Conservation (phyloP, 345 rosid species). For the Punica granatum region DNA sequence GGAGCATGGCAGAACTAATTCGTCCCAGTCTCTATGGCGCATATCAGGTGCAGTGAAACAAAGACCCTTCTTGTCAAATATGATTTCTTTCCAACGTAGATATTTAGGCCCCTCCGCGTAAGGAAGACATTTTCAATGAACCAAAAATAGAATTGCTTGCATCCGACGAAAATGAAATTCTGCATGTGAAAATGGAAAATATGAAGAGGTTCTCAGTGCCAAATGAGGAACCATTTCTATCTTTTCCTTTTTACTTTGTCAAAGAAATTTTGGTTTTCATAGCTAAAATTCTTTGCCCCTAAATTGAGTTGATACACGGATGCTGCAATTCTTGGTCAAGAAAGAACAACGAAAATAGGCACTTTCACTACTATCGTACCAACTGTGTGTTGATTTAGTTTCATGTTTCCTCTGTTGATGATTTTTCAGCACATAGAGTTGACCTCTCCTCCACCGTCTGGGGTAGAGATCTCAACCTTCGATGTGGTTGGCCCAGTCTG, state of each 20-base stretch:
- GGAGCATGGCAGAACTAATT: conserved; percentile 98
- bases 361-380: background rate
- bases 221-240: background rate
- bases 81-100: background rate
- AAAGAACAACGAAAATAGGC: background rate
- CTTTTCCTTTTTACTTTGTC: background rate
- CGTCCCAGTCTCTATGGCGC: conserved; percentile 98
- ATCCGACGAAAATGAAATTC: background rate
- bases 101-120: background rate
- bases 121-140: background rate
- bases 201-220: background rate
- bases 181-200: background rate
- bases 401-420: background rate
- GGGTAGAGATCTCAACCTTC: conserved; percentile 55
- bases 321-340: background rate
- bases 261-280: background rate
- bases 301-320: background rate
- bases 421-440: conserved; percentile 78
- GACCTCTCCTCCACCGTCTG: conserved; percentile 66
- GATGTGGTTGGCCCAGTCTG: conserved; percentile 99
- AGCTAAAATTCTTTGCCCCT: background rate
- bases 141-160: background rate
- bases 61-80: conserved; percentile 1
- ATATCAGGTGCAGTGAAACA: conserved; percentile 51
- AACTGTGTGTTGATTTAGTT: background rate